Evolutionary conservation across 305 asterid species (phyloP).

Genomic region (Ilex paraguariensis): DNA sequence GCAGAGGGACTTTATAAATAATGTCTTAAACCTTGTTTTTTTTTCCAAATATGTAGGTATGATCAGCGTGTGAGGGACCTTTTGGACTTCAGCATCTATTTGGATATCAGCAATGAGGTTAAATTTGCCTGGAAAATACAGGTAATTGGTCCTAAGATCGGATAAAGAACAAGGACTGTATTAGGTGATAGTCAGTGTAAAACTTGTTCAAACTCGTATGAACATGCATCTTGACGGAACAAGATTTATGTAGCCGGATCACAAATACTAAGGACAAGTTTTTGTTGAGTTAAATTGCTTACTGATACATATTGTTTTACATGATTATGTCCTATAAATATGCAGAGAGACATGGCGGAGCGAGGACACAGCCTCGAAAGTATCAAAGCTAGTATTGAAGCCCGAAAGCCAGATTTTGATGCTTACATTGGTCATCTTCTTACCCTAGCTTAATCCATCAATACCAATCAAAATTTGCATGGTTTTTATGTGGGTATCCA

Average conservation of each 20-base stretch:
- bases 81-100: slow-evolving; percentile 94
- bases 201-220: too few species aligned
- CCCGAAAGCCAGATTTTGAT: slow-evolving; percentile 92
- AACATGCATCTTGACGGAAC: too few species aligned
- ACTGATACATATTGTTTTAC: too few species aligned
- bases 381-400: slow-evolving; percentile 95
- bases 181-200: too few species aligned
- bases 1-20: too few species aligned
- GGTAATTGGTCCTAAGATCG: slow-evolving; percentile 26
- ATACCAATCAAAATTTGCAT: too few species aligned
- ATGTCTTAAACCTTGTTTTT: not conserved
- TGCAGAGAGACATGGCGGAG: slow-evolving; percentile 48
- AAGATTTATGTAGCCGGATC: too few species aligned
- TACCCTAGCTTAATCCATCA: too few species aligned
- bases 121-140: slow-evolving; percentile 98
- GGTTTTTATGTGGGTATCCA: too few species aligned
- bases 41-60: slow-evolving; percentile 38
- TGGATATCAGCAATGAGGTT: slow-evolving; percentile 95
- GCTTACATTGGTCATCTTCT: slow-evolving; percentile 71
- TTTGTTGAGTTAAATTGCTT: too few species aligned
- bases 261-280: too few species aligned
- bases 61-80: slow-evolving; percentile 93
- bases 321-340: slow-evolving; percentile 3
- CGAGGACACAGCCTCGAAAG: slow-evolving; percentile 99
- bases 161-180: too few species aligned